phyloP scores from a whole-genome alignment of 192 early-diverging fungal species.

The Backusella morwellensis region DNA sequence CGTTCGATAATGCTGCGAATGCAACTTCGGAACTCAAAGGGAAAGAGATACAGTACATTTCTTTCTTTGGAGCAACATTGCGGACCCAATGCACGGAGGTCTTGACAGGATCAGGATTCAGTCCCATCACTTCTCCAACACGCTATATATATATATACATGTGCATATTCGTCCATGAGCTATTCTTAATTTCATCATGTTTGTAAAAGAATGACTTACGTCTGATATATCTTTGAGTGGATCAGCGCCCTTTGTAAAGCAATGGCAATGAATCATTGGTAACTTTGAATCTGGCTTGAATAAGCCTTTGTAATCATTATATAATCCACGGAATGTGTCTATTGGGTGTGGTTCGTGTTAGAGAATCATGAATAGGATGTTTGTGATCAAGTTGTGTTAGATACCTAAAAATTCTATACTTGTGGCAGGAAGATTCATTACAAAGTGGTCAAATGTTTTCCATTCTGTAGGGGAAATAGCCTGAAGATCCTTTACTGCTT shows the following conservation, averaged over 20 bases:
- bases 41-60: conserved; percentile 96
- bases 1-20: conserved; percentile 37
- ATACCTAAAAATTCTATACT: conserved; percentile 93
- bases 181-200: background rate
- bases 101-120: conserved; percentile 31
- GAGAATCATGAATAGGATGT: background rate
- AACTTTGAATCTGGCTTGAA: conserved; percentile 39
- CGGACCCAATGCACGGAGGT: conserved; percentile 75
- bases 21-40: conserved; percentile 75
- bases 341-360: background rate
- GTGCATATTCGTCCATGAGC: background rate
- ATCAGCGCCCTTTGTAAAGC: conserved; percentile 82
- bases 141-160: conserved; percentile 33
- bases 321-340: conserved; percentile 85
- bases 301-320: background rate
- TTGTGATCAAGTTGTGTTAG: background rate
- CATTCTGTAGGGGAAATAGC: conserved; percentile 32
- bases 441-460: conserved; percentile 88
- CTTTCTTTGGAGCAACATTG: conserved; percentile 96
- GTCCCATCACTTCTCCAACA: conserved; percentile 50
- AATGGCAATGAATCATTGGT: conserved; percentile 93
- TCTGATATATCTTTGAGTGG: conserved; percentile 43
- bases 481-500: conserved; percentile 69
- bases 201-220: background rate
- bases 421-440: conserved; percentile 98